phyloP scores from a whole-genome alignment of 129 eudicot species.

The Arctium minus region DNA sequence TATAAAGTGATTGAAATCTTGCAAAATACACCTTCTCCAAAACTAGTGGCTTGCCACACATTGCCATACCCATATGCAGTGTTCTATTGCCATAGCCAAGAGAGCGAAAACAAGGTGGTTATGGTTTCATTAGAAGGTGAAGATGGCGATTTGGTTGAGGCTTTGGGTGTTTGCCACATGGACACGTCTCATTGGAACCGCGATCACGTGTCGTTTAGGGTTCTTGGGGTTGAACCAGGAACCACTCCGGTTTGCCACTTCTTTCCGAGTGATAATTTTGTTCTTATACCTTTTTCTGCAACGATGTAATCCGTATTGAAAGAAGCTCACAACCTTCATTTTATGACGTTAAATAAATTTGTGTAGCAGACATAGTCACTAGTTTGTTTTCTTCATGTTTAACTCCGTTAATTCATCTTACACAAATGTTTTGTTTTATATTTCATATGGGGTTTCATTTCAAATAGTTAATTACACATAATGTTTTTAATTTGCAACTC shows the following conservation, averaged over 20 bases:
- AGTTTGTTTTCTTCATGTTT: neutral
- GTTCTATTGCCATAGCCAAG: constrained; percentile 69
- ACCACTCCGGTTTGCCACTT: constrained; percentile 72
- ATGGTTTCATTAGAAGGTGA: constrained; percentile 60
- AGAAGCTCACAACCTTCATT: neutral
- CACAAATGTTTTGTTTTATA: neutral
- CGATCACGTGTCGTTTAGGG: constrained; percentile 48
- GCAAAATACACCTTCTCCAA: constrained; percentile 46
- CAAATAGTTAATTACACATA: too few species aligned
- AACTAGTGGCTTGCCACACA: constrained; percentile 72
- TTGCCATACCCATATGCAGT: constrained; percentile 83
- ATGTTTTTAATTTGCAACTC: too few species aligned
- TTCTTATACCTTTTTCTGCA: constrained; percentile 36
- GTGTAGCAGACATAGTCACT: neutral
- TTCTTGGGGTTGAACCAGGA: constrained; percentile 74
- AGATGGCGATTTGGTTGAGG: constrained; percentile 59
- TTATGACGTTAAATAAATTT: neutral
- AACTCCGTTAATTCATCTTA: neutral
- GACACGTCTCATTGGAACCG: constrained; percentile 77
- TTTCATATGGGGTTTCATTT: too few species aligned
- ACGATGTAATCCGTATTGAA: neutral
- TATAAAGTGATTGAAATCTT: constrained; percentile 45
- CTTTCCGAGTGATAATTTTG: constrained; percentile 73
- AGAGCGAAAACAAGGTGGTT: constrained; percentile 51
- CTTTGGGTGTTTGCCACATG: constrained; percentile 74